phyloP scores from a whole-genome alignment of 148 eudicot species.

The Chenopodium formosanum region DNA sequence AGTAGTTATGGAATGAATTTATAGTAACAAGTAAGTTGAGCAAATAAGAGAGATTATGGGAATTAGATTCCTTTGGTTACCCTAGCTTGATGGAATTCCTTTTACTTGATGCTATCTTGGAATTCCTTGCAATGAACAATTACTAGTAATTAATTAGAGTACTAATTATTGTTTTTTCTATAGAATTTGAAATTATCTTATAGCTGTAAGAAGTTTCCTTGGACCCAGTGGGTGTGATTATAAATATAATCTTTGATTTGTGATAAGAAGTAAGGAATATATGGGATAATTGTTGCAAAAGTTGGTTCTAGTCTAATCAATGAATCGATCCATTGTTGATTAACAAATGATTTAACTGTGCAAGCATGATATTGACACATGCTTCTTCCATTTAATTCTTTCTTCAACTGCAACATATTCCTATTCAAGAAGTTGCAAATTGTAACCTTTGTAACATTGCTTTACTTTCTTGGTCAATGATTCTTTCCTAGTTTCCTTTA shows the following conservation, averaged over 20 bases:
- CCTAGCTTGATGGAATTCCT: conserved; percentile 15
- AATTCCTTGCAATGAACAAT: conserved; percentile 24
- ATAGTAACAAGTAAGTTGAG: conserved; percentile 11
- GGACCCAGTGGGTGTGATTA: background rate
- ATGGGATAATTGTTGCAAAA: background rate
- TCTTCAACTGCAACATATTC: too few relatives aligned
- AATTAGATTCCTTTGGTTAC: conserved; percentile 22
- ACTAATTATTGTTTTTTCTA: background rate
- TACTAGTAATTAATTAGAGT: background rate
- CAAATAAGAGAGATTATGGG: background rate
- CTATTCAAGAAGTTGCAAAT: too few relatives aligned
- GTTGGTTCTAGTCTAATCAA: too few relatives aligned
- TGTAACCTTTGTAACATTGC: too few relatives aligned
- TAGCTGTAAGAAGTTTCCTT: background rate
- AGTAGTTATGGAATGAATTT: conserved; percentile 8
- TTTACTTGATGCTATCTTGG: conserved; percentile 19
- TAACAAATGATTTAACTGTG: too few relatives aligned
- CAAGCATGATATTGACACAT: too few relatives aligned
- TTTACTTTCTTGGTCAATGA: too few relatives aligned
- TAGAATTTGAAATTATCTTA: background rate
- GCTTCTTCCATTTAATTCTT: too few relatives aligned
- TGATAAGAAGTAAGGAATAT: background rate
- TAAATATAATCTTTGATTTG: background rate
- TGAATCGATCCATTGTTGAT: too few relatives aligned
- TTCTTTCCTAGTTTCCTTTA: too few relatives aligned